Evolutionary conservation across 2,329 filamentous ascomycete genomes (phyloP), one percentile per base, ranked within the genome.

Genomic region (Trichoderma sp.): DNA sequence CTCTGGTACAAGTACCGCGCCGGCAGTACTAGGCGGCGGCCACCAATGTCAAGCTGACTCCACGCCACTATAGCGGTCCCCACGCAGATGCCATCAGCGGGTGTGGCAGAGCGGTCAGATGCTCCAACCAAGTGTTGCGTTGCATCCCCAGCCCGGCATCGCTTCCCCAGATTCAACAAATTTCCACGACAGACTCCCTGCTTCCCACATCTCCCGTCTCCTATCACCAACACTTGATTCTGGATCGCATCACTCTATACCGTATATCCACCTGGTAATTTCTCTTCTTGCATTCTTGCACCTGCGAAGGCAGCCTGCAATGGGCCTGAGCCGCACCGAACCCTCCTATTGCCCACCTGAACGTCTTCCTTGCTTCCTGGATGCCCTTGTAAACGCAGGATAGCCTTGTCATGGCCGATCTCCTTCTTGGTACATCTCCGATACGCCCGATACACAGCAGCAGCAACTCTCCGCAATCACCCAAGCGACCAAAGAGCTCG

Each of bases 361-460:
- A 67, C 24, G 27, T 52, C 16, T 40, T n/a, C 7, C 35, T 35
- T 27, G 19, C 37, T 40, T 21, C 40, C 55, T 43, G 49, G 55
- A 69, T 69, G 68, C 68, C 21, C 68, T 19, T 27, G 40, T 61
- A 37, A 37, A 11, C 37, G 53, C 55, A 56, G 60, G 59, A 24
- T 33, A 52, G 3, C 40, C 8, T 33, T 57, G 68, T 56, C 71
- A 78, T 78, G 76, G 72, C 73, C 70, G 74, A 77, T 69, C 70
- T 77, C 37, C 70, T 78, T 33, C 70, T 78, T 21, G 73, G 72
- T n/a, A 65, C 74, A 35, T 73, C 72, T 57, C 56, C 73, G 52
- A 72, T 73, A 27, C 72, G 72, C 13, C 70, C 69, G 7, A 66
- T 72, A n/a, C 73, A 76, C 56, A 64, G 58, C 1, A 76, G 74